Evolutionary conservation across 768 basidiomycete species (phyloP), one percentile per base, ranked within the genome.

Genomic region (Trametes maxima): DNA sequence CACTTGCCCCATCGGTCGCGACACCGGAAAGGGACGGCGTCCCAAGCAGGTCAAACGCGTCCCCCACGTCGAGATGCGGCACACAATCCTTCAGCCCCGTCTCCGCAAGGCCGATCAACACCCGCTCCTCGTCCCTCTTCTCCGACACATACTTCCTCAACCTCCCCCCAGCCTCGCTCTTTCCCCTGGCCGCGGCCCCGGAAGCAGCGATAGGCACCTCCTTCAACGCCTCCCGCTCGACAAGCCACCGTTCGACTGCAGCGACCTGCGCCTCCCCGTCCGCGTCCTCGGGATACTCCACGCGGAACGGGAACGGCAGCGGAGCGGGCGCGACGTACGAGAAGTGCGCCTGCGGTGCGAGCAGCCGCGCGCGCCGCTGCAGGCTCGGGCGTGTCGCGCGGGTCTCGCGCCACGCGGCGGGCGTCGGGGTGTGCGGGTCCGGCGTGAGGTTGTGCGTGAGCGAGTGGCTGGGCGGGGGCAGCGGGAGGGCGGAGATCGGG

Each of bases 21-120:
- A 60, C 51, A 3, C 66, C 65, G 3, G 79, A 70, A 46, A 92
- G 75, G 16, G 83, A 69, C 0, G 89, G 88, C 0, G 75, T 73
- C 14, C 92, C 91, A 2, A 95, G 78, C 7, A 86, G 58, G 0
- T 78, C 75, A 65, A 93, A 86, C 0, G 91, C 86, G 69, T 97
- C 93, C 3, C 95, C 95, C 12, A 94, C 88, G 59, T 96, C 89
- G 19, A 98, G 79, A 65, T 87, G 84, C 0, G 95, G 95, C 10
- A 97, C 72, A 66, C 87, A 91, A 65, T 96, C 94, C 33, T 80
- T 74, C 45, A 94, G 70, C 13, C 86, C 85, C 2, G 82, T 80
- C 49, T 83, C 81, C 0, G 94, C 86, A 17, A 98, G 65, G 4
- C 86, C 93, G 17, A 97, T 79, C 40, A 98, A 85, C 48, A 80